Conservation (phyloP, 441 rosid species). For the Arabidopsis hybrid region DNA sequence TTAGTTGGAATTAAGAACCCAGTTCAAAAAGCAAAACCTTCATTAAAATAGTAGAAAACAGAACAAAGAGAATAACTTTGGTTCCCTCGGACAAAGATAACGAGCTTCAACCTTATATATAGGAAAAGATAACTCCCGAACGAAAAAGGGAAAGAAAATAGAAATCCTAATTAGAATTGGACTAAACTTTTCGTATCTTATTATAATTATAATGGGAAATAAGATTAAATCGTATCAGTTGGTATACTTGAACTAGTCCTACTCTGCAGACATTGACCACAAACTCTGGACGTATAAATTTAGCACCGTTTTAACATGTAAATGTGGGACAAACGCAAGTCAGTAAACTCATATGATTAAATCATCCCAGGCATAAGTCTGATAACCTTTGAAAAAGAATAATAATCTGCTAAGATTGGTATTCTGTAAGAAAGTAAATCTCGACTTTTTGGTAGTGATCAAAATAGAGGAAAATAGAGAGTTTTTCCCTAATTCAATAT, state of each 20-base stretch:
- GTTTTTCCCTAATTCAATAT: neutral
- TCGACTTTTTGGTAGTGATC: neutral
- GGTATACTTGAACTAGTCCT: constrained; percentile 14
- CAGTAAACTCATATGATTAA: constrained; percentile 17
- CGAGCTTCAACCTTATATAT: neutral
- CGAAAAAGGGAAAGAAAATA: constrained; percentile 15
- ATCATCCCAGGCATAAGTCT: constrained; percentile 13
- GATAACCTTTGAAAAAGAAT: constrained; percentile 16
- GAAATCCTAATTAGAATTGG: neutral
- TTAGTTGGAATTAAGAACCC: neutral
- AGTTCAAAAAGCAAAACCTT: constrained; percentile 1
- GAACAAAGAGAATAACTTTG: neutral
- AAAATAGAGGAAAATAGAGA: neutral
- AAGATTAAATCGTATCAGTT: neutral
- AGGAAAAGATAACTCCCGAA: constrained; percentile 10
- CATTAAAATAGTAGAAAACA: neutral
- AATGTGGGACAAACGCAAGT: constrained; percentile 28
- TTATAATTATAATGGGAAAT: neutral
- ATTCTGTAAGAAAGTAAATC: neutral
- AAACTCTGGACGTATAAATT: neutral
- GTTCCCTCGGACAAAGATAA: too few species aligned
- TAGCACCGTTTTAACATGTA: constrained; percentile 10
- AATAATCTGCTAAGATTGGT: neutral
- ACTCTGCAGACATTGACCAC: neutral
- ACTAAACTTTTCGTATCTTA: neutral